A percentile compares a stretch with the other conserved stretches of the same genome.
phyloP scores from a whole-genome alignment of 805 yeast genomes.

The Sugiyamaella americana region DNA sequence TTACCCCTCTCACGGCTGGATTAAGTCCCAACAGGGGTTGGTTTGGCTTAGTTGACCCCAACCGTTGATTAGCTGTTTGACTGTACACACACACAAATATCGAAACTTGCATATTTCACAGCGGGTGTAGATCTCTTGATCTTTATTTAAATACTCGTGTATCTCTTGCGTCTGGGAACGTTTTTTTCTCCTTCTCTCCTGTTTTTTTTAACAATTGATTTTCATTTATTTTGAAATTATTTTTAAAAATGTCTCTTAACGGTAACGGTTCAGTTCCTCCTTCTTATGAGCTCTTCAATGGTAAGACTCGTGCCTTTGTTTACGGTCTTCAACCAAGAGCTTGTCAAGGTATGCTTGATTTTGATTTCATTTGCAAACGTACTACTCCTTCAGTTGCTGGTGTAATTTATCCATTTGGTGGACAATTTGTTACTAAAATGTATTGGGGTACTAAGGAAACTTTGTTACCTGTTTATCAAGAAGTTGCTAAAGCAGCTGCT shows the following conservation, averaged over 20 bases:
- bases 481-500: slow-evolving; percentile 36
- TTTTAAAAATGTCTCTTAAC: slow-evolving; percentile 21
- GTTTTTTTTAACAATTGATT: background rate
- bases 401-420: slow-evolving; percentile 43
- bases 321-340: slow-evolving; percentile 43
- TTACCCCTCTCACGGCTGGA: no score
- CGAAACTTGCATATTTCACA: no score
- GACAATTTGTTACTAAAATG: slow-evolving; percentile 41
- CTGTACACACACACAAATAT: no score
- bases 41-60: no score
- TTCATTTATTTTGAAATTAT: background rate
- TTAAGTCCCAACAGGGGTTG: no score
- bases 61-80: no score
- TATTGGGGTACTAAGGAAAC: slow-evolving; percentile 47
- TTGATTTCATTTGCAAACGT: slow-evolving; percentile 42
- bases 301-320: slow-evolving; percentile 41
- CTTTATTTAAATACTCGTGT: no score
- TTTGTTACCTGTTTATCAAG: slow-evolving; percentile 41
- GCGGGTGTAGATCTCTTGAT: no score
- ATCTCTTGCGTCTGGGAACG: no score
- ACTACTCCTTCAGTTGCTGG: slow-evolving; percentile 43
- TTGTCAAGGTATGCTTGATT: slow-evolving; percentile 45
- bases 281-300: slow-evolving; percentile 37
- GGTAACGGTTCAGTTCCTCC: slow-evolving; percentile 30
- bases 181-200: background rate